Evolutionary conservation across 2,329 filamentous ascomycete species (phyloP), one percentile per base, ranked within the genome.

Genomic region (Colletotrichum somersetense): DNA sequence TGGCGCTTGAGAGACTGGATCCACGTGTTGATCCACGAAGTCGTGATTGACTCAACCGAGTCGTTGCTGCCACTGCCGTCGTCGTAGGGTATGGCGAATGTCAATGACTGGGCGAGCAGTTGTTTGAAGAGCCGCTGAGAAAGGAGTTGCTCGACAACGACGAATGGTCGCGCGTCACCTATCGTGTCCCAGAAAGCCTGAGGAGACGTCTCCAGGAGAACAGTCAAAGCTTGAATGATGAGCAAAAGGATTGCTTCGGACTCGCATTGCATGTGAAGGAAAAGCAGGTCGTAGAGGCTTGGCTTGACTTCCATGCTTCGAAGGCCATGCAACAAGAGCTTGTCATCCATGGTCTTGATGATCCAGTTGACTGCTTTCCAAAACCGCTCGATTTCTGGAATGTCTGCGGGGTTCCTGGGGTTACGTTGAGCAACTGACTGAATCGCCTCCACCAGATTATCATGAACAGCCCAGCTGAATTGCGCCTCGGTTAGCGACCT

Each of bases 131-230:
- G 86, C 10, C 91, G 91, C 73, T 92, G 95, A 71, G 88, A 89
- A 76, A 96, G 93, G 55, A 97, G 89, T 74, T 95, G 89, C 78
- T 98, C 95, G n/a, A 94, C 90, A 59, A 98, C 90, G 44, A 92
- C 90, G 53, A 91, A 91, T 3, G 94, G 92, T 0, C 93, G 92
- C 62, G 96, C 93, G 40, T 94, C 89, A 62, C 93, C 91, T 83
- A 97, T 92, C 1, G 94, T 92, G 76, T 94, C 92, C 96, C 96
- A 98, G 76, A 98, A 96, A 56, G 93, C 92, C 66, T 88, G 89
- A 0, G 94, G 88, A 0, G 93, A 92, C 76, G 93, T 95, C 74
- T 91, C 88, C 64, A 98, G 85, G 20, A 98, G 87, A 16, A 85
- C 85, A 56, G 89, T 89, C 73, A 97, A 88, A 1, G 91, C 90